Base-by-base conservation (phyloP, 1,139 yeast species). In the Kodamaea fungicola region DNA sequence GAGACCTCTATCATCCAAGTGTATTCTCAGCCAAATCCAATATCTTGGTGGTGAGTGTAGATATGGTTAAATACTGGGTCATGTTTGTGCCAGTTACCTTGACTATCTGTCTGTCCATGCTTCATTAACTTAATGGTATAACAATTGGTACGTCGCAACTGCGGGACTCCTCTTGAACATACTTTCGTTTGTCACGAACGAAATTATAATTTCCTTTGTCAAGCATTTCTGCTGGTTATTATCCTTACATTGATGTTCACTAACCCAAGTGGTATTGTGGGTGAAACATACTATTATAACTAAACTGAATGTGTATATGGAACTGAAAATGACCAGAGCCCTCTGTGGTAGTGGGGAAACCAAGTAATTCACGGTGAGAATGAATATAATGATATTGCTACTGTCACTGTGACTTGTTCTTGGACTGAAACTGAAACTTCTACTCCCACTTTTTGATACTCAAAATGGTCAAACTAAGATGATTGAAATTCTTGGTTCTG, bases 191-290 rank as follows among this genome's bases (percentile, higher is more conserved):
- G 28, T 10, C 7, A 7, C 7, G 10, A 8, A 6, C 7, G 12
- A 8, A n/a, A 10, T 0, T 44, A 41, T 32, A 26, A 34, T 1
- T 41, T 57, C 6, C 34, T 35, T 62, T 52, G 41, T 10, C 28
- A 2, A 51, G 54, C 36, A 36, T 62, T 28, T 65, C 67, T 2
- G 57, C 61, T 3, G 67, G 66, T 4, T 59, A 47, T 41, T 47
- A 64, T 26, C 62, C 63, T 8, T 62, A 51, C 41, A 40, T 62
- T 27, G 59, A 51, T 10, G 10, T 10, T 26, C 22, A 12, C 34
- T 8, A 36, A n/a, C 13, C 26, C 33, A n/a, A 24, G 30, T 10
- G 42, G 39, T 13, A 22, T 22, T 26, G 35, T 9, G 8, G 22
- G 30, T 28, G 31, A n/a, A n/a, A n/a, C n/a, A 30, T 6, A 25